Conservation (phyloP, 2,329 filamentous ascomycete genomes). For the Beauveria bassiana region DNA sequence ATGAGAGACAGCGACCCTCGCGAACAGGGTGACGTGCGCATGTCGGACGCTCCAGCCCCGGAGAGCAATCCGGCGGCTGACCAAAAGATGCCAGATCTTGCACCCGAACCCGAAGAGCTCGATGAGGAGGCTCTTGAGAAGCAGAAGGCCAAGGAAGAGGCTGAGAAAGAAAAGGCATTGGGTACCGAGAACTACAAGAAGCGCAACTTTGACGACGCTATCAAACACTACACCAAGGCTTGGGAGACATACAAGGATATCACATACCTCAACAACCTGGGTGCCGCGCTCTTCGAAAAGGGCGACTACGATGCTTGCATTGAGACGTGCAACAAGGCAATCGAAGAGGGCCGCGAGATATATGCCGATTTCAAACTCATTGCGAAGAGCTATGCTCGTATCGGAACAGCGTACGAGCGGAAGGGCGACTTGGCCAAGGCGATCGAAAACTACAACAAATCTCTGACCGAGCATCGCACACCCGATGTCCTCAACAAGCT, state of each 20-base stretch:
- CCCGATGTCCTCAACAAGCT: slow-evolving; percentile 92
- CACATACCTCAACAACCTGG: slow-evolving; percentile 93
- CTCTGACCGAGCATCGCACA: slow-evolving; percentile 92
- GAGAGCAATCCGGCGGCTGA: slow-evolving; percentile 34
- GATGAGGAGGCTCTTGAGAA: slow-evolving; percentile 80
- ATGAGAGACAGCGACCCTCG: slow-evolving; percentile 31
- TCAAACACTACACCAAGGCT: slow-evolving; percentile 87
- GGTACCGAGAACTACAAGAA: slow-evolving; percentile 98
- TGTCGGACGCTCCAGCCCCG: slow-evolving; percentile 56
- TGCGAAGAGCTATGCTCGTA: slow-evolving; percentile 94
- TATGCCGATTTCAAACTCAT: slow-evolving; percentile 97
- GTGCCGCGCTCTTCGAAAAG: slow-evolving; percentile 92
- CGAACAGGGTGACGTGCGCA: slow-evolving; percentile 54
- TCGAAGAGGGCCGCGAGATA: slow-evolving; percentile 81
- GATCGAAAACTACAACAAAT: slow-evolving; percentile 85
- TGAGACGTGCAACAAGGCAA: slow-evolving; percentile 77
- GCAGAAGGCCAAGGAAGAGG: slow-evolving; percentile 84
- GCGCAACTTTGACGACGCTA: slow-evolving; percentile 89
- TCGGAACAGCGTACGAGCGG: slow-evolving; percentile 91
- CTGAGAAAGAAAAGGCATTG: slow-evolving; percentile 88
- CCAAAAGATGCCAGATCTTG: slow-evolving; percentile 49
- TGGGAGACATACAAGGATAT: slow-evolving; percentile 96
- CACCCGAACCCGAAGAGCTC: slow-evolving; percentile 58
- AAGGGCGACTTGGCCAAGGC: slow-evolving; percentile 71
- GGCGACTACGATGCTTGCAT: slow-evolving; percentile 86